Percentiles rank a stretch among this genome's conserved stretches.
Evolutionary conservation across 495 filamentous ascomycete genomes (phyloP).

Genomic region (Neohortaea acidophila): DNA sequence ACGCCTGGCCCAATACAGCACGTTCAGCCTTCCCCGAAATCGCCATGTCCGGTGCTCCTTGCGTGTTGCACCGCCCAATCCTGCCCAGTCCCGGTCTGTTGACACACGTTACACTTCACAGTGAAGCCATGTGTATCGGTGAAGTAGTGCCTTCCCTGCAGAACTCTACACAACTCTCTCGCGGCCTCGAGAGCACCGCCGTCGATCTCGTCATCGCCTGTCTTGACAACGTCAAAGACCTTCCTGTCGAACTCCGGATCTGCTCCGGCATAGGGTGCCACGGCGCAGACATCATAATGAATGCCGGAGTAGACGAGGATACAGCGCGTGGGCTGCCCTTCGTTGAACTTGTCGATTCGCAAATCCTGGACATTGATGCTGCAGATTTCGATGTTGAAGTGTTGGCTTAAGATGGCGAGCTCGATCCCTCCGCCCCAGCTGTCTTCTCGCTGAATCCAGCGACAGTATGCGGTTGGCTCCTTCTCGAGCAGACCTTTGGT

Average conservation of each 20-base stretch:
- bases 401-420: slow-evolving; percentile 64
- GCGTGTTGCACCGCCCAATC: slow-evolving; percentile 54
- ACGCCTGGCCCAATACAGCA: background rate
- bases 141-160: slow-evolving; percentile 64
- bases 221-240: slow-evolving; percentile 45
- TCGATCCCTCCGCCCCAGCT: slow-evolving; percentile 93
- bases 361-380: slow-evolving; percentile 63
- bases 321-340: slow-evolving; percentile 51
- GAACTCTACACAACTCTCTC: slow-evolving; percentile 52
- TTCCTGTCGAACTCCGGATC: slow-evolving; percentile 62
- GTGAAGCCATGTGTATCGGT: slow-evolving; percentile 76
- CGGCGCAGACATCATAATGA: slow-evolving; percentile 59
- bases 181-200: slow-evolving; percentile 54
- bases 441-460: slow-evolving; percentile 65
- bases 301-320: slow-evolving; percentile 87
- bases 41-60: slow-evolving; percentile 45
- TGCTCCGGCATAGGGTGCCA: slow-evolving; percentile 30
- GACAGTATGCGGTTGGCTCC: slow-evolving; percentile 56
- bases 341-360: slow-evolving; percentile 65
- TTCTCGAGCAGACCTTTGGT: slow-evolving; percentile 59
- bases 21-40: slow-evolving; percentile 64
- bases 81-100: slow-evolving; percentile 59
- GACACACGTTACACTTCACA: slow-evolving; percentile 67
- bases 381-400: slow-evolving; percentile 78
- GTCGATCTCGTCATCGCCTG: slow-evolving; percentile 31